A percentile compares a stretch with the other conserved stretches of the same genome.
Evolutionary conservation across 2,329 filamentous ascomycete species (phyloP).

Genomic region (Hypoxylon sp.): DNA sequence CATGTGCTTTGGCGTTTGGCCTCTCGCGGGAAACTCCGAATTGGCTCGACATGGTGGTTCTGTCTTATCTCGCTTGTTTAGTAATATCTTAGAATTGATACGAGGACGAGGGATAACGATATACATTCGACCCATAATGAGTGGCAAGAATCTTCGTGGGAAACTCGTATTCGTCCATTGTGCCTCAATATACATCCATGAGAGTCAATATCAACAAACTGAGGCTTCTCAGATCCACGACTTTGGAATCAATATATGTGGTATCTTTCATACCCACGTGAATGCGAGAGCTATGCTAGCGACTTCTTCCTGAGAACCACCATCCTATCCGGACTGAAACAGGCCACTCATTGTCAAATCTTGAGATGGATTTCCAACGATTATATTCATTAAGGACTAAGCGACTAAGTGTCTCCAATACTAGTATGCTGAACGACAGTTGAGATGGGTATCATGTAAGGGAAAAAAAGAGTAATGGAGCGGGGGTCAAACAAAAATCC

Average conservation of each 20-base stretch:
- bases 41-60: neutral
- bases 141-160: neutral
- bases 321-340: neutral
- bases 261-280: neutral
- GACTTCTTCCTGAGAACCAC: neutral
- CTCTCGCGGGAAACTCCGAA: slow-evolving; percentile 1
- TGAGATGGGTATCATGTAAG: slow-evolving; percentile 50
- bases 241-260: neutral
- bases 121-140: neutral
- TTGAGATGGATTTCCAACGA: slow-evolving; percentile 1
- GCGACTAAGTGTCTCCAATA: slow-evolving; percentile 33
- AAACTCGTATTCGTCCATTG: too few relatives aligned
- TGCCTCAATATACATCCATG: neutral
- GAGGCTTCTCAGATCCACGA: neutral
- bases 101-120: neutral
- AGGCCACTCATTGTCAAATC: neutral
- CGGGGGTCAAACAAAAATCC: slow-evolving; percentile 36
- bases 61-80: neutral
- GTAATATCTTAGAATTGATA: neutral
- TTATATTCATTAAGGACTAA: slow-evolving; percentile 44
- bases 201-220: neutral
- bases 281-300: neutral
- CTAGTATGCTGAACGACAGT: slow-evolving; percentile 33
- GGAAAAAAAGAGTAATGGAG: slow-evolving; percentile 29
- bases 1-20: neutral